Evolutionary conservation across 2,329 filamentous ascomycete species (phyloP).

Genomic region (Calcarisporium arbuscula): DNA sequence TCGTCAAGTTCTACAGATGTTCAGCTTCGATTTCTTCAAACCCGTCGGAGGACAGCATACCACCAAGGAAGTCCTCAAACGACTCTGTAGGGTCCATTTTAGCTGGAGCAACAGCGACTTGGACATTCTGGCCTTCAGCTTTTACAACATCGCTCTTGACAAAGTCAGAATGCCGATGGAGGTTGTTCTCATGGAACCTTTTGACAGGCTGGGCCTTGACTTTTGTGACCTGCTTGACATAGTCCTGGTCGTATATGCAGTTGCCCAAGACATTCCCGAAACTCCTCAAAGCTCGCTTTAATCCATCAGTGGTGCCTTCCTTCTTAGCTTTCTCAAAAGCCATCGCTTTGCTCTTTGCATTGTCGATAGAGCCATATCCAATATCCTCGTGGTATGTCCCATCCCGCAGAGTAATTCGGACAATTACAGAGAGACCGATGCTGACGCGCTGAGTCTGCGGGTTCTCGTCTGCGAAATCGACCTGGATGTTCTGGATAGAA

Average conservation of each 20-base stretch:
- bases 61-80: slow-evolving; percentile 46
- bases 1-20: slow-evolving; percentile 61
- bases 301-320: slow-evolving; percentile 87
- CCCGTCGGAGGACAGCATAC: slow-evolving; percentile 33
- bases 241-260: slow-evolving; percentile 96
- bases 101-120: slow-evolving; percentile 1
- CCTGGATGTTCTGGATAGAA: slow-evolving; percentile 87
- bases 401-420: slow-evolving; percentile 83
- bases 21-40: slow-evolving; percentile 31
- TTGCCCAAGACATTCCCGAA: slow-evolving; percentile 98
- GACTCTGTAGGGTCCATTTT: slow-evolving; percentile 33
- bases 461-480: slow-evolving; percentile 92
- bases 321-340: slow-evolving; percentile 99
- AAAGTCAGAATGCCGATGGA: slow-evolving; percentile 78
- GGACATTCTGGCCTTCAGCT: slow-evolving; percentile 13
- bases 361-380: slow-evolving; percentile 94
- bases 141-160: slow-evolving; percentile 49
- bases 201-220: slow-evolving; percentile 68
- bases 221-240: slow-evolving; percentile 82
- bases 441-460: slow-evolving; percentile 71
- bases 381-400: slow-evolving; percentile 98
- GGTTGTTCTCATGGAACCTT: slow-evolving; percentile 70
- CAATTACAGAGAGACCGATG: slow-evolving; percentile 81
- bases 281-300: slow-evolving; percentile 83
- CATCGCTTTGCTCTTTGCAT: slow-evolving; percentile 88